These are phyloP conservation scores for Goffeauzyma gilvescens DNA, from an alignment of 768 basidiomycete species.

Conservation along the genomic window DNA sequence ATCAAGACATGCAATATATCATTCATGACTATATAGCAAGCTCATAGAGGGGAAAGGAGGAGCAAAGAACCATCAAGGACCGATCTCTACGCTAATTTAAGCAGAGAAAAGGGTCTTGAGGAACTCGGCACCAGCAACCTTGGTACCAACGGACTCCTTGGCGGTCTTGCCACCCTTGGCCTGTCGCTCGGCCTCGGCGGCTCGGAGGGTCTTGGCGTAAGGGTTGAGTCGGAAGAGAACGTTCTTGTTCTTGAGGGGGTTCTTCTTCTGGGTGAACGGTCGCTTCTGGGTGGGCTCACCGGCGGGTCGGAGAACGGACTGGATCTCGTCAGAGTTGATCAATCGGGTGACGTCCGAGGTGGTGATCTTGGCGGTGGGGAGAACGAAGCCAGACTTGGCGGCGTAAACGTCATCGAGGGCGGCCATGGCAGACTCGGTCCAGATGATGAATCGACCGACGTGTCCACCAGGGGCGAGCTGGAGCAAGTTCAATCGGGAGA, in stretches of 20 bases:
- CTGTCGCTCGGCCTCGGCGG: conserved; percentile 31
- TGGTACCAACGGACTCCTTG: conserved; percentile 48
- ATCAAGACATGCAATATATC: too few species aligned
- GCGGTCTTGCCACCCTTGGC: conserved; percentile 27
- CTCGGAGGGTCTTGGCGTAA: conserved; percentile 82
- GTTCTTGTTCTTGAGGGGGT: conserved; percentile 82
- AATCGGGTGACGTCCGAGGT: conserved; percentile 93
- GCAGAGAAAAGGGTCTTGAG: conserved; percentile 66
- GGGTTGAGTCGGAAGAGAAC: conserved; percentile 95
- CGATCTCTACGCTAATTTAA: conserved; percentile 34
- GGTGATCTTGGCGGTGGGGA: conserved; percentile 87
- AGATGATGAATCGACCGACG: conserved; percentile 95
- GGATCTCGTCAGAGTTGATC: conserved; percentile 97
- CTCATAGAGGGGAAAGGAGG: background rate
- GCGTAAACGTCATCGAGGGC: conserved; percentile 90
- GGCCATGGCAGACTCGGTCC: conserved; percentile 86
- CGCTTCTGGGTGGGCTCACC: conserved; percentile 70
- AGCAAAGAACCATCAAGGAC: background rate
- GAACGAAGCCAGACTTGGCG: conserved; percentile 42
- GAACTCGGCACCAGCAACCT: conserved; percentile 59
- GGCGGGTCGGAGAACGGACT: conserved; percentile 82
- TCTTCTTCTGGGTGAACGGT: conserved; percentile 98
- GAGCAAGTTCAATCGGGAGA: conserved; percentile 83
- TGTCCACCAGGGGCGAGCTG: conserved; percentile 99
- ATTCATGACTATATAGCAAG: too few species aligned